These are phyloP conservation scores for Aspergillus melleus DNA, from an alignment of 2,329 filamentous ascomycete genomes.

Conservation along the genomic window DNA sequence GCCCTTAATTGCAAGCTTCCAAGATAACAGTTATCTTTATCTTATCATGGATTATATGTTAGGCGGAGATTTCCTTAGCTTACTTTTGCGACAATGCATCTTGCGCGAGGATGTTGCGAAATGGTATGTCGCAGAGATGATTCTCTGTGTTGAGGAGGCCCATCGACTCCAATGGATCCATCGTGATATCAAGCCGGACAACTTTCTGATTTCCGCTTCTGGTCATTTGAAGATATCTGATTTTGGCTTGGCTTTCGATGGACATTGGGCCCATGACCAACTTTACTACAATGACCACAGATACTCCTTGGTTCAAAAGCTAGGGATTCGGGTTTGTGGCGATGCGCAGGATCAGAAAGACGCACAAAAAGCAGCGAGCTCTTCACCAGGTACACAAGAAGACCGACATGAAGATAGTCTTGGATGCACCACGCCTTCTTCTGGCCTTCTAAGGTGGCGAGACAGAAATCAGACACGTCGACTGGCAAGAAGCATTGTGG, in stretches of 20 bases:
- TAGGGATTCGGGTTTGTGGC: slow-evolving; percentile 72
- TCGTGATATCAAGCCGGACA: slow-evolving; percentile 94
- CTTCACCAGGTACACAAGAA: slow-evolving; percentile 10
- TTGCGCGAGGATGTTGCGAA: slow-evolving; percentile 75
- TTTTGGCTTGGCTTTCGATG: slow-evolving; percentile 92
- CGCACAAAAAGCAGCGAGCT: slow-evolving; percentile 34
- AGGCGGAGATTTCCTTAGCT: slow-evolving; percentile 86
- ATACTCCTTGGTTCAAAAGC: slow-evolving; percentile 72
- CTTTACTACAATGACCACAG: slow-evolving; percentile 82
- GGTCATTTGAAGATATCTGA: slow-evolving; percentile 95
- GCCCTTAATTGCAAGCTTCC: slow-evolving; percentile 82
- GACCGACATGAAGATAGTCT: slow-evolving; percentile 37
- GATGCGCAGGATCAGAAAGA: slow-evolving; percentile 69
- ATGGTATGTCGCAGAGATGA: slow-evolving; percentile 95
- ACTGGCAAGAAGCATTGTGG: slow-evolving; percentile 81
- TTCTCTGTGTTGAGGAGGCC: slow-evolving; percentile 88
- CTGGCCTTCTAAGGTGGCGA: slow-evolving; percentile 67
- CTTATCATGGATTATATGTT: slow-evolving; percentile 99
- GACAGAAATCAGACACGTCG: slow-evolving; percentile 68
- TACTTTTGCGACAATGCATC: slow-evolving; percentile 81
- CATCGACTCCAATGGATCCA: slow-evolving; percentile 90
- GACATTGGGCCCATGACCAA: slow-evolving; percentile 90
- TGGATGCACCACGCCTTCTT: slow-evolving; percentile 29
- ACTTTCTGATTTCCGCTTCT: slow-evolving; percentile 84
- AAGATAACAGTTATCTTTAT: slow-evolving; percentile 81